Evolutionary conservation across 768 basidiomycete species (phyloP).

Genomic region (Boletus reticulatus): DNA sequence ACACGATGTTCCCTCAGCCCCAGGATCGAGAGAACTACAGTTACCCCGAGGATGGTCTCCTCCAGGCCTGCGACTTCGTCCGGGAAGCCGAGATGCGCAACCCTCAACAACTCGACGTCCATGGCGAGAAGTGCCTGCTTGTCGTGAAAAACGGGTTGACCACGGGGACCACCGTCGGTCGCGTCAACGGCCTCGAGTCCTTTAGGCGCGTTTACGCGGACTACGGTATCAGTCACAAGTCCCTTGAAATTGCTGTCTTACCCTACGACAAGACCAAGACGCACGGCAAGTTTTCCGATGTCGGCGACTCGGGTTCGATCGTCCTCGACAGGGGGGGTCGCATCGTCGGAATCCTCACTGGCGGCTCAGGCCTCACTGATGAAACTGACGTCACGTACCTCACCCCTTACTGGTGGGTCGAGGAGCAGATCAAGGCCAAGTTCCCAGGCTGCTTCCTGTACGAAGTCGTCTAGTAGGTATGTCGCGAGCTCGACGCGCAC

Average conservation of each 20-base stretch:
- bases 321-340: neutral
- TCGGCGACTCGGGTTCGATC: neutral
- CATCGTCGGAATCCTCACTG: neutral
- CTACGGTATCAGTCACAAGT: neutral
- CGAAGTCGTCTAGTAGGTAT: too few species aligned
- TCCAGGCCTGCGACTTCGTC: neutral
- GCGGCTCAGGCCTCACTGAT: neutral
- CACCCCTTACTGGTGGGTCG: too few species aligned
- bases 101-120: constrained; percentile 38
- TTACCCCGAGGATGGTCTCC: neutral
- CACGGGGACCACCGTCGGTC: neutral
- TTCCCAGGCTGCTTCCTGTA: too few species aligned
- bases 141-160: neutral
- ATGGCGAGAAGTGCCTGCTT: neutral
- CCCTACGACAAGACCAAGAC: neutral
- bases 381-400: too few species aligned
- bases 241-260: neutral
- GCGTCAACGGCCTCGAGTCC: neutral
- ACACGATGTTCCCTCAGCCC: neutral
- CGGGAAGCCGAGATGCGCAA: neutral
- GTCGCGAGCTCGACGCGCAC: too few species aligned
- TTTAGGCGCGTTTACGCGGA: neutral
- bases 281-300: neutral
- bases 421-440: too few species aligned
- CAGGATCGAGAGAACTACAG: neutral